phyloP scores from a whole-genome alignment of 2,329 filamentous ascomycete species.

The Paecilomyces niveus region DNA sequence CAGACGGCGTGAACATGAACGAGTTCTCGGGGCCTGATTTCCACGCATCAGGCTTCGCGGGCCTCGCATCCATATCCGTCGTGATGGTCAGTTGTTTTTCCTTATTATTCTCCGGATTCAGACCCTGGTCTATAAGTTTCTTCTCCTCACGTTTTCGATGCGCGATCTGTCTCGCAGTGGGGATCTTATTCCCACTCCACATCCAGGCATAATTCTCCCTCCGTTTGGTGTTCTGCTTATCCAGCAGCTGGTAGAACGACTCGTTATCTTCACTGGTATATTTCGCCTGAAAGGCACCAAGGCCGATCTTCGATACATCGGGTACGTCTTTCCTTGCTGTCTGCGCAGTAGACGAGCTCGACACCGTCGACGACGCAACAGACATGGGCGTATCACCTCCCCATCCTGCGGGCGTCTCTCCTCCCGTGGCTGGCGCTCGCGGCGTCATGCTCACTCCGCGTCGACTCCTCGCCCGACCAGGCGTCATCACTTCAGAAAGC shows the following conservation, averaged over 20 bases:
- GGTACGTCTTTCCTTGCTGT: slow-evolving; percentile 42
- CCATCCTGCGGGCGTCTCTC: slow-evolving; percentile 42
- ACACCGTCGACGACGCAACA: slow-evolving; percentile 32
- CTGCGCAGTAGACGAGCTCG: slow-evolving; percentile 28
- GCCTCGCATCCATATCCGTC: slow-evolving; percentile 58
- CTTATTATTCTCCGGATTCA: slow-evolving; percentile 53
- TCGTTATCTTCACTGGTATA: slow-evolving; percentile 99
- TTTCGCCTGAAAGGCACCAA: slow-evolving; percentile 79
- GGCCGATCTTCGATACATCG: slow-evolving; percentile 66
- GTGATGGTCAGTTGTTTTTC: slow-evolving; percentile 57
- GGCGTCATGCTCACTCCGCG: slow-evolving; percentile 30
- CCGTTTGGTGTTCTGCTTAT: slow-evolving; percentile 79
- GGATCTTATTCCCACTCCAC: slow-evolving; percentile 79
- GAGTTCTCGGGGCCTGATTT: slow-evolving; percentile 67
- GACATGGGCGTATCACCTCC: slow-evolving; percentile 68
- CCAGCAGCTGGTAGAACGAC: slow-evolving; percentile 85
- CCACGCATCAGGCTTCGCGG: slow-evolving; percentile 72
- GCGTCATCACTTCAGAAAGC: slow-evolving; percentile 74
- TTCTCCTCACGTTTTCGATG: slow-evolving; percentile 55
- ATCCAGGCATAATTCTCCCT: slow-evolving; percentile 85
- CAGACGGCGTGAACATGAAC: slow-evolving; percentile 67
- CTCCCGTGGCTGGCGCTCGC: slow-evolving; percentile 13
- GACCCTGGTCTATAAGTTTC: slow-evolving; percentile 58
- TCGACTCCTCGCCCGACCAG: slow-evolving; percentile 48
- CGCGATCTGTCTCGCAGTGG: slow-evolving; percentile 54